Evolutionary conservation across 192 early-diverging fungal genomes (phyloP).

Genomic region (Ramicandelaber brevisporus): DNA sequence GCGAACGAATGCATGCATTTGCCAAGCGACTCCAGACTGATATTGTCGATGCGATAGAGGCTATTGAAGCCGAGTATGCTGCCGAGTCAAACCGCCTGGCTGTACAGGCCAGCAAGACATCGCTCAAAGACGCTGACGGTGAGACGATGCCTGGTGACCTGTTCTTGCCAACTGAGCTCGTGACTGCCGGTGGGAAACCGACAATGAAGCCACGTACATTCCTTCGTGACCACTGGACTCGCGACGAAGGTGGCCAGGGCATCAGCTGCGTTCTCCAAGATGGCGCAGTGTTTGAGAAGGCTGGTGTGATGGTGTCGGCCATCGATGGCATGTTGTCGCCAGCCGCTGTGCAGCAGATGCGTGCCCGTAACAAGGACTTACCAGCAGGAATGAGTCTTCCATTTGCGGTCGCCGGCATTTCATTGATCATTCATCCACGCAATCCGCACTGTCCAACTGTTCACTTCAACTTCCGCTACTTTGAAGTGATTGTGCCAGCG

Average conservation of each 20-base stretch:
- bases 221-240: slow-evolving; percentile 52
- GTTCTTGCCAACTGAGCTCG: too few relatives aligned
- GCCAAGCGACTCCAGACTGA: too few relatives aligned
- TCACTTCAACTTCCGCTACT: slow-evolving; percentile 93
- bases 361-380: slow-evolving; percentile 50
- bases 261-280: slow-evolving; percentile 78
- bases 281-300: slow-evolving; percentile 87
- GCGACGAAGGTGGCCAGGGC: slow-evolving; percentile 81
- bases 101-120: too few relatives aligned
- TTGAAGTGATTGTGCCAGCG: slow-evolving; percentile 48
- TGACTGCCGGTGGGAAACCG: too few relatives aligned
- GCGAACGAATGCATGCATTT: too few relatives aligned
- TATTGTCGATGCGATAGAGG: too few relatives aligned
- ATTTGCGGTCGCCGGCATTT: slow-evolving; percentile 77
- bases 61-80: too few relatives aligned
- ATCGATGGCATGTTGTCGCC: slow-evolving; percentile 62
- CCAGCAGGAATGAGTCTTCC: slow-evolving; percentile 28
- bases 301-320: slow-evolving; percentile 81
- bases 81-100: too few relatives aligned
- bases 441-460: slow-evolving; percentile 93
- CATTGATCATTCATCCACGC: slow-evolving; percentile 82
- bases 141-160: too few relatives aligned
- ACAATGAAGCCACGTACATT: too few relatives aligned
- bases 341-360: slow-evolving; percentile 65
- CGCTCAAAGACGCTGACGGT: too few relatives aligned